Evolutionary conservation across 192 early-diverging fungal species (phyloP), one percentile per base, ranked within the genome.

Genomic region (Coemansia sp.): DNA sequence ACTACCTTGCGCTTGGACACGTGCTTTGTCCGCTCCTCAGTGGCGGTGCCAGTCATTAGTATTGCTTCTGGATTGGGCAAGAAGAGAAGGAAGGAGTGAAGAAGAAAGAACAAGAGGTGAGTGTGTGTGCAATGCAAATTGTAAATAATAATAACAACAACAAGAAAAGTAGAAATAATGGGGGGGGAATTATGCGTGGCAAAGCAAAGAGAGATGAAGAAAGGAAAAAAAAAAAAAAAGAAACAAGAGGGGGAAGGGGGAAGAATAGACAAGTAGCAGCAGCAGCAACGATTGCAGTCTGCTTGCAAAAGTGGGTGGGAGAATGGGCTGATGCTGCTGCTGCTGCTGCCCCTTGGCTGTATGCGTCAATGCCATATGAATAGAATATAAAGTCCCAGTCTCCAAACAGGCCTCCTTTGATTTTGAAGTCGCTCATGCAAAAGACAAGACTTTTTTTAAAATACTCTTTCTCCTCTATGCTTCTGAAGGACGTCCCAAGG

Each of bases 1-100:
- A 94, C 92, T 60, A 94, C 86, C 65, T 96, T 96, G 68, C 67
- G 67, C 26, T 62, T 26, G 42, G 61, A 21, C 10, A 63, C 42
- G 61, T 22, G 62, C 19, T 45, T 63, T 13, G 19, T 15, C 12
- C 22, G 3, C 15, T 40, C 26, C 10, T 56, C 41, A 36, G 49
- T 22, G 2, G 52, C 41, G 42, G 51, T 18, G 55, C 36, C 59
- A 10, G 37, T 15, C 41, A 57, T 12, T 32, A 56, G 60, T 42
- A 9, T 61, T 12, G 36, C 7, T 41, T 16, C 5, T 63, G n/a
- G 42, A n/a, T 62, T 46, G 45, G 45, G 39, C 15, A 54, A 62
- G 45, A 61, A 66, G 21, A 55, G 16, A 36, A 63, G 9, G 52
- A 26, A 58, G 36, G 63, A n/a, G n/a, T n/a, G n/a, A n/a, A n/a